These are phyloP conservation scores for Gracilaria vermiculophylla DNA, from an alignment of 23 red algal genomes.

Conservation along the genomic window DNA sequence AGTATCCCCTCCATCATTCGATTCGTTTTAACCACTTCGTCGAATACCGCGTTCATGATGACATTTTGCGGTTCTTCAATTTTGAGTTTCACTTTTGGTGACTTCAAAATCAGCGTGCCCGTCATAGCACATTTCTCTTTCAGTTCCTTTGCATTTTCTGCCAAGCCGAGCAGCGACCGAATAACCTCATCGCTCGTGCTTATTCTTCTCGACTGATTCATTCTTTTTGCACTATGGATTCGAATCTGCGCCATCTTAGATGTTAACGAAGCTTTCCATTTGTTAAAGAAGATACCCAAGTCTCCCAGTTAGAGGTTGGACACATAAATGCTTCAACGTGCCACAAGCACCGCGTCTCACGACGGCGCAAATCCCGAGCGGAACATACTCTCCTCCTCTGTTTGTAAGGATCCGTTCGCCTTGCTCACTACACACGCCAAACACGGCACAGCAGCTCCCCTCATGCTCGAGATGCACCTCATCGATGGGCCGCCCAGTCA, in stretches of 20 bases:
- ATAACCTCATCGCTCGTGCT: constrained; percentile 45
- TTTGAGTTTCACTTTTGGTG: constrained; percentile 93
- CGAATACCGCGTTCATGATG: constrained; percentile 65
- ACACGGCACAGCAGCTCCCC: too few species aligned
- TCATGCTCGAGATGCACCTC: too few species aligned
- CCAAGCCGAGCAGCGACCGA: constrained; percentile 59
- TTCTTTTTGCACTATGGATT: constrained; percentile 66
- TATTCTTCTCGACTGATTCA: constrained; percentile 14
- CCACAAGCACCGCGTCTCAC: too few species aligned
- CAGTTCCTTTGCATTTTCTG: constrained; percentile 66
- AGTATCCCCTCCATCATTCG: constrained; percentile 96
- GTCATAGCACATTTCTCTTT: constrained; percentile 62
- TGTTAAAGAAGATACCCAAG: constrained; percentile 88
- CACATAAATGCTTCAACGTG: too few species aligned
- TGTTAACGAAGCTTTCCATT: constrained; percentile 82
- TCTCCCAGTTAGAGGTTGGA: constrained; percentile 39
- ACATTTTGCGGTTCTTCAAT: constrained; percentile 61
- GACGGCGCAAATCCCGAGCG: too few species aligned
- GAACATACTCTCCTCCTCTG: too few species aligned
- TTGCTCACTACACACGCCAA: too few species aligned
- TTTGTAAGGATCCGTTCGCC: too few species aligned
- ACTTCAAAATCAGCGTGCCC: constrained; percentile 87
- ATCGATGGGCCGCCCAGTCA: too few species aligned
- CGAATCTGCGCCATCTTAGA: constrained; percentile 87
- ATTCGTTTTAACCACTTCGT: constrained; percentile 84